Evolutionary conservation across 495 filamentous ascomycete genomes (phyloP), one percentile per base, ranked within the genome.

Genomic region (Lophiotrema nucula): DNA sequence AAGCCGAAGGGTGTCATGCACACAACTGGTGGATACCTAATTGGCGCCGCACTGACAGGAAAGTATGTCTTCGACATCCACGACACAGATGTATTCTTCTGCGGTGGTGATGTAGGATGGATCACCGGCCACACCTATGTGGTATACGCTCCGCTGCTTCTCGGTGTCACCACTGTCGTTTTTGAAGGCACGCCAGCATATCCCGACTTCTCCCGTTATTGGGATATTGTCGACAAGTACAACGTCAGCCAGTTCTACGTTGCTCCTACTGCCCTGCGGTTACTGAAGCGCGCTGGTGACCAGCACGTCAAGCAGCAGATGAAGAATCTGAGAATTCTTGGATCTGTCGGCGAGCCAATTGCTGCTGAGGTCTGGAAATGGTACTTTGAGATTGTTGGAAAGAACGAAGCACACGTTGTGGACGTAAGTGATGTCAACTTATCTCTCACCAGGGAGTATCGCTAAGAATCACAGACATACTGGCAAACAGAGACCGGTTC

Each of bases 401-500:
- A 90, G 74, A 88, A 92, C 74, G 87, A 92, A 69, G 88, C 90
- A 38, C 93, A 97, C 69, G 78, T 99, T 73, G 87, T 95, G 37
- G 95, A 99, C 71, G 92, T 96, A 80, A 80, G 89, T 82, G 18
- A 31, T 21, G 18, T 15, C n/a, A 37, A 47, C 31, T 33, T 62
- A 31, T 60, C 27, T n/a, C 22, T 46, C 44, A 44, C 10, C 12
- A 18, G 42, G 22, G 5, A 38, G 2, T 21, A 19, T 46, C 25
- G 23, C 60, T 53, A 27, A 73, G 18, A 47, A n/a, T 16, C 23
- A 23, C 67, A 97, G 91, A 99, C 93, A 42, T 99, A 99, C 80
- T 99, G 93, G 95, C 93, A 99, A 85, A 99, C 93, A 58, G 93
- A 99, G 78, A 99, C 93, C 10, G 93, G 93, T 50, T 97, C 91